A percentile compares a stretch with the other conserved stretches of the same genome.
Evolutionary conservation across 495 filamentous ascomycete species (phyloP).

Genomic region (Pseudomonodictys pantanalensis): DNA sequence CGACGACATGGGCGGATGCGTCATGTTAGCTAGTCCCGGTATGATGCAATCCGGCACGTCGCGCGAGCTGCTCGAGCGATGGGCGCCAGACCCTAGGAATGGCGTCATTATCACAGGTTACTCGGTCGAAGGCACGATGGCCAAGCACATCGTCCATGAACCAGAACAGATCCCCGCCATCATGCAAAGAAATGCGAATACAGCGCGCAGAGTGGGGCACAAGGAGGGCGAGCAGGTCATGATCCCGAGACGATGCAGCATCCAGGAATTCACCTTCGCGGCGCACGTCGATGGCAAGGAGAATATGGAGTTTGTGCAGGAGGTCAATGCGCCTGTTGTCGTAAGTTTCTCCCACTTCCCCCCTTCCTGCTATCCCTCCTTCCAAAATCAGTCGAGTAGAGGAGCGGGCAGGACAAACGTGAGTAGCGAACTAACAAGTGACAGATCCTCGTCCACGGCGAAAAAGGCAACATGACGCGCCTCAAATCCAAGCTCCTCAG

Average conservation of each 20-base stretch:
- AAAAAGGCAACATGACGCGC: slow-evolving; percentile 97
- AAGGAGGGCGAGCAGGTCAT: slow-evolving; percentile 66
- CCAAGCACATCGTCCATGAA: slow-evolving; percentile 87
- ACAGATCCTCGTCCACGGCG: slow-evolving; percentile 92
- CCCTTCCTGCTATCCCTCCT: not conserved
- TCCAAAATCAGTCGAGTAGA: not conserved
- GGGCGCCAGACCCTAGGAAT: slow-evolving; percentile 93
- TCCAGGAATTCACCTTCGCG: slow-evolving; percentile 91
- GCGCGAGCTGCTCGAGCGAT: slow-evolving; percentile 85
- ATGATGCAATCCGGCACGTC: slow-evolving; percentile 97
- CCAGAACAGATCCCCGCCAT: slow-evolving; percentile 89
- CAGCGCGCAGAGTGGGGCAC: slow-evolving; percentile 52
- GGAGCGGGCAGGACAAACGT: not conserved
- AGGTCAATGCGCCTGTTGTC: slow-evolving; percentile 85
- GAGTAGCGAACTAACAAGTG: not conserved
- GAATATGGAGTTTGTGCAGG: slow-evolving; percentile 91
- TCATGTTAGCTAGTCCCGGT: slow-evolving; percentile 95
- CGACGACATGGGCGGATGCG: slow-evolving; percentile 91
- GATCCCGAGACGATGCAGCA: slow-evolving; percentile 86
- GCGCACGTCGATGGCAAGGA: slow-evolving; percentile 96
- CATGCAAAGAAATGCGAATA: slow-evolving; percentile 66
- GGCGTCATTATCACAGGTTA: slow-evolving; percentile 97
- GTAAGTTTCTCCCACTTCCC: slow-evolving; percentile 56
- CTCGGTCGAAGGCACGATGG: slow-evolving; percentile 98
- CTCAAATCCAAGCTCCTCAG: slow-evolving; percentile 92